These are phyloP conservation scores for Pestalotiopsis fici DNA, from an alignment of 2,329 filamentous ascomycete genomes.

Conservation along the genomic window DNA sequence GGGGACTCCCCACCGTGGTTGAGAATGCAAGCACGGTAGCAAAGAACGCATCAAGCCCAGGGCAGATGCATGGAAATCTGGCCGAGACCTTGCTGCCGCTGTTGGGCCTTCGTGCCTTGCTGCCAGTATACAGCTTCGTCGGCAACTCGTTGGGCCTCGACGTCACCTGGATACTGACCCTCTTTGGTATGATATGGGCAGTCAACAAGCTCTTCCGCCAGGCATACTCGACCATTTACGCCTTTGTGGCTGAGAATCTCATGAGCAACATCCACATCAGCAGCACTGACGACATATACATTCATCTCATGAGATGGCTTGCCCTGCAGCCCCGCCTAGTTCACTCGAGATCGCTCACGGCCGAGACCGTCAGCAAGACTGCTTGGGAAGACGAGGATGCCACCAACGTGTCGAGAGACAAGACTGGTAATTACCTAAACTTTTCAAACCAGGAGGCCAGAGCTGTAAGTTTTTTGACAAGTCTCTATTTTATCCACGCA, in stretches of 20 bases:
- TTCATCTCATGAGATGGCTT: constrained; percentile 60
- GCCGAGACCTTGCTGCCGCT: constrained; percentile 45
- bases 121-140: constrained; percentile 47
- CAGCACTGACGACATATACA: constrained; percentile 59
- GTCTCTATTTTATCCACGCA: neutral
- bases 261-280: constrained; percentile 54
- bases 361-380: constrained; percentile 54
- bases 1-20: constrained; percentile 15
- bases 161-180: constrained; percentile 46
- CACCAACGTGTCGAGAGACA: constrained; percentile 28
- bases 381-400: constrained; percentile 50
- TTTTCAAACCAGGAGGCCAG: constrained; percentile 60
- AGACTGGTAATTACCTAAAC: constrained; percentile 50
- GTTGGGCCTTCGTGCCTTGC: constrained; percentile 41
- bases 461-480: constrained; percentile 33
- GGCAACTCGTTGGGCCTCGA: constrained; percentile 49
- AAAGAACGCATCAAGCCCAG: constrained; percentile 14
- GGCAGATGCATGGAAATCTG: constrained; percentile 15
- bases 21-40: constrained; percentile 17
- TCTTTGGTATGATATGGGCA: constrained; percentile 49
- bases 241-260: constrained; percentile 44
- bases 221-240: constrained; percentile 32
- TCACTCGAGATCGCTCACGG: constrained; percentile 53
- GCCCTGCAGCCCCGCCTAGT: constrained; percentile 52
- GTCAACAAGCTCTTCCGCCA: constrained; percentile 39